Evolutionary conservation across 2,329 filamentous ascomycete species (phyloP).

Genomic region (Zasmidium angulare): DNA sequence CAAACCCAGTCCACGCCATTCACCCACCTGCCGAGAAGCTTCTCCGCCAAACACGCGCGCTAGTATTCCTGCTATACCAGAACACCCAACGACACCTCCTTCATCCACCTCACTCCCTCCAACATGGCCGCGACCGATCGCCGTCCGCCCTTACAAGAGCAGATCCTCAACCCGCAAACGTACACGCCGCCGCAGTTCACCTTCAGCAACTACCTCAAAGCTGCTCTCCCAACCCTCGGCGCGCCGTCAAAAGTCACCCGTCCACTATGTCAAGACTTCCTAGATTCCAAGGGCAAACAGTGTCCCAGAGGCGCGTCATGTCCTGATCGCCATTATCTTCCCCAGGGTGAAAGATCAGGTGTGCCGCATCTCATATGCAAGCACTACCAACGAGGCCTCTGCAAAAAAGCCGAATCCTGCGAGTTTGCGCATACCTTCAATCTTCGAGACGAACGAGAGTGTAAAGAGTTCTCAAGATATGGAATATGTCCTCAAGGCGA

Average conservation of each 20-base stretch:
- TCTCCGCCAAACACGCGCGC: neutral
- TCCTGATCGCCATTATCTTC: conserved; percentile 73
- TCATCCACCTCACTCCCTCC: conserved; percentile 7
- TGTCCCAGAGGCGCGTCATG: conserved; percentile 84
- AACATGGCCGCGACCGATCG: conserved; percentile 27
- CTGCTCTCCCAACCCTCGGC: conserved; percentile 32
- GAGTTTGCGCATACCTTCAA: conserved; percentile 99
- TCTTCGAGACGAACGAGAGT: conserved; percentile 96
- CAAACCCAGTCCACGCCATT: neutral
- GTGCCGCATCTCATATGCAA: conserved; percentile 79
- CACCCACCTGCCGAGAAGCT: neutral
- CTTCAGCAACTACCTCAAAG: conserved; percentile 36
- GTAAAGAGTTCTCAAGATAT: conserved; percentile 91
- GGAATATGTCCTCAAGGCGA: conserved; percentile 96
- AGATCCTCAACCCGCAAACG: conserved; percentile 34
- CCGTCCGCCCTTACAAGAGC: conserved; percentile 23
- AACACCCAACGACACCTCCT: conserved; percentile 1
- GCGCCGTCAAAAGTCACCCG: conserved; percentile 38
- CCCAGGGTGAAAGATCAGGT: conserved; percentile 43
- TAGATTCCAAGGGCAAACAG: conserved; percentile 71
- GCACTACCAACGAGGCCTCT: conserved; percentile 94
- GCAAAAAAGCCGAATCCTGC: conserved; percentile 95
- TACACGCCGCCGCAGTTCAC: conserved; percentile 31
- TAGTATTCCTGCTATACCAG: neutral
- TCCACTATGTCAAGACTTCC: conserved; percentile 82